Conservation (phyloP, 371 early-diverging fungal genomes). For the Encephalitozoon hellem region DNA sequence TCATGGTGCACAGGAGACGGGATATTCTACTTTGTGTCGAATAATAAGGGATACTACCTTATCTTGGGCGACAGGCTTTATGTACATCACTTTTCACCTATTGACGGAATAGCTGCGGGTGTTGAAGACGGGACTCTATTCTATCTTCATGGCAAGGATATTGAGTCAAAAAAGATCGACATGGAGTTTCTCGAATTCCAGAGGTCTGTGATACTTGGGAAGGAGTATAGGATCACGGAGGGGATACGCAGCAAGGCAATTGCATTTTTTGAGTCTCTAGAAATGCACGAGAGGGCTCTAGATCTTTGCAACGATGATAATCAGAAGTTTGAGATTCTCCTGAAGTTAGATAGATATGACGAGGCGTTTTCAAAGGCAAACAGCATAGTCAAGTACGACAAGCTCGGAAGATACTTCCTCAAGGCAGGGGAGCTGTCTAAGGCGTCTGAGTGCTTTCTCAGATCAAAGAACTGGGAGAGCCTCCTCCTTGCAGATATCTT, state of each 20-base stretch:
- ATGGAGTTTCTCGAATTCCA: slow-evolving; percentile 48
- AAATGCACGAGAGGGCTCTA: slow-evolving; percentile 50
- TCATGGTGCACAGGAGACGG: slow-evolving; percentile 11
- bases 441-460: slow-evolving; percentile 50
- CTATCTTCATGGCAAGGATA: slow-evolving; percentile 17
- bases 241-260: slow-evolving; percentile 39
- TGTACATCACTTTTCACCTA: slow-evolving; percentile 7
- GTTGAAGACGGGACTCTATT: slow-evolving; percentile 33
- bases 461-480: slow-evolving; percentile 26
- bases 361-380: slow-evolving; percentile 50
- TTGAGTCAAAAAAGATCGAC: slow-evolving; percentile 22
- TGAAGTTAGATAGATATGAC: slow-evolving; percentile 44
- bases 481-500: slow-evolving; percentile 43
- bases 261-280: slow-evolving; percentile 49
- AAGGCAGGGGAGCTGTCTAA: slow-evolving; percentile 6
- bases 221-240: slow-evolving; percentile 10
- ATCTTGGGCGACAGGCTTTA: slow-evolving; percentile 27
- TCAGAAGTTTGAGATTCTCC: slow-evolving; percentile 57
- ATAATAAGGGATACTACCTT: slow-evolving; percentile 34
- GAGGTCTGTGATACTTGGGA: slow-evolving; percentile 25
- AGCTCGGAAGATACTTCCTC: slow-evolving; percentile 37
- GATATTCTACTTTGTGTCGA: slow-evolving; percentile 34
- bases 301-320: slow-evolving; percentile 42
- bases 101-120: slow-evolving; percentile 31
- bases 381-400: slow-evolving; percentile 42